Evolutionary conservation across 371 early-diverging fungal species (phyloP), one percentile per base, ranked within the genome.

Genomic region (Mortierella sp.): DNA sequence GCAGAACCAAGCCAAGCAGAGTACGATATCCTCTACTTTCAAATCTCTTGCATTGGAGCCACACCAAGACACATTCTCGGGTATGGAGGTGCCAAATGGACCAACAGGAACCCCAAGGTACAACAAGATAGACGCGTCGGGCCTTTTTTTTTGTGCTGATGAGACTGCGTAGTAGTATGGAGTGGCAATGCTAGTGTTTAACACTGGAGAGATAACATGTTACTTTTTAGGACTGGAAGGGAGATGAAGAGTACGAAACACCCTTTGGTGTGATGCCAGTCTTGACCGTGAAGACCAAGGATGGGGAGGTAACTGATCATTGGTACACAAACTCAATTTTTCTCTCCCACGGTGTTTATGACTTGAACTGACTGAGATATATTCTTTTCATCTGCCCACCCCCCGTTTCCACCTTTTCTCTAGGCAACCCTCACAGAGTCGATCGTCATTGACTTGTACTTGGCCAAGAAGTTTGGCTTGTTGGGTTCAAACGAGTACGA

Each of bases 401-500:
- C n/a, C n/a, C n/a, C n/a, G 5, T 44, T 12, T 44, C 12, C 5
- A 19, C 47, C 22, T n/a, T 19, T 43, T 39, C 16, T 10, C 24
- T 25, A 63, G 53, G 43, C 49, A 12, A 10, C 24, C 31, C 34
- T 64, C 25, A 31, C 65, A 10, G 65, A 64, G 14, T 49, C 65
- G 10, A 28, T 57, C 5, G 57, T 64, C 27, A 45, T 64, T 44
- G 65, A 64, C 40, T 13, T 43, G 16, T 64, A 37, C 24, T 25
- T 64, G 46, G 65, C 57, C 39, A 44, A 64, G 19, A 49, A 57
- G 39, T 57, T 64, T 17, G 50, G 47, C 0, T 53, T 64, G 16
- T n/a, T 64, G 28, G 65, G 58, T 19, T 51, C 50, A 14, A 64
- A 52, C 21, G 31, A 37, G 10, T 64, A 55, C 39, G 65, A 64